phyloP scores from a whole-genome alignment of 2,329 filamentous ascomycete species.

The Nemania abortiva region DNA sequence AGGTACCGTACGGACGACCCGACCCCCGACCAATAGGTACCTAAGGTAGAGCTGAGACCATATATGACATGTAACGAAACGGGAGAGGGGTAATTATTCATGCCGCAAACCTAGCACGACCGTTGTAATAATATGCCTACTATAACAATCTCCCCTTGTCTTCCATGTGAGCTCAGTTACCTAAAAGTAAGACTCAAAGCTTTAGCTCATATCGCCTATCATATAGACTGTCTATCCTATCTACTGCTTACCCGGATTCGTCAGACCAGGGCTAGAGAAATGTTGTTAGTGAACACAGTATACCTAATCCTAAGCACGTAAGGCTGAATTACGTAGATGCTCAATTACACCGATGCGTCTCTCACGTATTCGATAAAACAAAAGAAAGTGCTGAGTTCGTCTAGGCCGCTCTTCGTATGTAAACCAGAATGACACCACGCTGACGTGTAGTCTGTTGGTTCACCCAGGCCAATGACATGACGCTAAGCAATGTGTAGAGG shows the following conservation, averaged over 20 bases:
- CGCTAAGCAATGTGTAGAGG: background rate
- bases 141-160: conserved; percentile 24
- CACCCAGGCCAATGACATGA: background rate
- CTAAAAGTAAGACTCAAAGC: background rate
- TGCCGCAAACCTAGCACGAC: conserved; percentile 12
- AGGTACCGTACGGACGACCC: no score
- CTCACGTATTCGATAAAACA: background rate
- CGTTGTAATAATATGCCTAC: conserved; percentile 29
- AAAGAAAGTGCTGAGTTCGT: background rate
- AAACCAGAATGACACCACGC: background rate
- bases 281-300: conserved; percentile 12
- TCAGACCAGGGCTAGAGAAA: conserved; percentile 4
- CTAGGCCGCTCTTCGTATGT: background rate
- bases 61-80: conserved; percentile 18
- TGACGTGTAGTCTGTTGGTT: background rate
- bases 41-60: conserved; percentile 16
- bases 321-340: background rate
- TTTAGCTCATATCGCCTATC: conserved; percentile 10
- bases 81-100: conserved; percentile 30
- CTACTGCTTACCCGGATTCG: conserved; percentile 9
- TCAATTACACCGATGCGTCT: background rate
- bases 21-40: background rate
- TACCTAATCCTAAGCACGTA: background rate
- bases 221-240: background rate
- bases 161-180: conserved; percentile 9